Evolutionary conservation across 305 asterid genomes (phyloP).

Genomic region (Nicotiana rustica): DNA sequence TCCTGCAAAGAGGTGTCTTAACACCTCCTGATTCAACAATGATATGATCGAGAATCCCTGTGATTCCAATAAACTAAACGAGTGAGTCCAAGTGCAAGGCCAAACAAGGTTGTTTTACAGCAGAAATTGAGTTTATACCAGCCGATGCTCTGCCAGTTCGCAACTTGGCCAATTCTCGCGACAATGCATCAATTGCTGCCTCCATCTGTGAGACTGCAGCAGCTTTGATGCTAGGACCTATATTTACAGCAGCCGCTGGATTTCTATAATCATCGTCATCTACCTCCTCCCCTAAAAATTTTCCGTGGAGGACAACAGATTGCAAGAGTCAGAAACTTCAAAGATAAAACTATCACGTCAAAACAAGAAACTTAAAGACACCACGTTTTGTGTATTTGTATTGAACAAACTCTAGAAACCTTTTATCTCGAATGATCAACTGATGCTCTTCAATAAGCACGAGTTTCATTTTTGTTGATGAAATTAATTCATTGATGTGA

Average conservation of each 20-base stretch:
- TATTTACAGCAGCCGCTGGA: constrained; percentile 43
- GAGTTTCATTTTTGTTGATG: not conserved
- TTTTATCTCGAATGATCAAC: not conserved
- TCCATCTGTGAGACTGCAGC: constrained; percentile 76
- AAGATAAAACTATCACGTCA: not conserved
- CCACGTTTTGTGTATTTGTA: not conserved
- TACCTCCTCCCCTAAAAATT: constrained; percentile 44
- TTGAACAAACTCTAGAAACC: not conserved
- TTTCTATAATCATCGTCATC: constrained; percentile 51
- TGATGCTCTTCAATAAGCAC: not conserved
- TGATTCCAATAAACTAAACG: constrained; percentile 21
- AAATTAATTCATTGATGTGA: not conserved
- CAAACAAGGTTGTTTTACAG: constrained; percentile 1
- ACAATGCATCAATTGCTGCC: constrained; percentile 78
- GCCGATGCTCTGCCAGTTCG: constrained; percentile 92
- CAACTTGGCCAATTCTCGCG: constrained; percentile 84
- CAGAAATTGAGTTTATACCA: constrained; percentile 50
- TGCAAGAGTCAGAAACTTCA: constrained; percentile 8
- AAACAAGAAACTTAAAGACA: not conserved
- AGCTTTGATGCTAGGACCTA: constrained; percentile 61
- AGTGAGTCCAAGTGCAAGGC: not conserved
- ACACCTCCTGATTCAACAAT: constrained; percentile 78
- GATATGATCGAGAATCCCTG: constrained; percentile 97
- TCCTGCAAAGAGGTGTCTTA: constrained; percentile 81
- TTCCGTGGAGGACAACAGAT: constrained; percentile 14